Percentiles rank a stretch among this genome's conserved stretches.
These are phyloP conservation scores for Sambucus nigra DNA, from an alignment of 129 eudicot genomes.

Conservation along the genomic window DNA sequence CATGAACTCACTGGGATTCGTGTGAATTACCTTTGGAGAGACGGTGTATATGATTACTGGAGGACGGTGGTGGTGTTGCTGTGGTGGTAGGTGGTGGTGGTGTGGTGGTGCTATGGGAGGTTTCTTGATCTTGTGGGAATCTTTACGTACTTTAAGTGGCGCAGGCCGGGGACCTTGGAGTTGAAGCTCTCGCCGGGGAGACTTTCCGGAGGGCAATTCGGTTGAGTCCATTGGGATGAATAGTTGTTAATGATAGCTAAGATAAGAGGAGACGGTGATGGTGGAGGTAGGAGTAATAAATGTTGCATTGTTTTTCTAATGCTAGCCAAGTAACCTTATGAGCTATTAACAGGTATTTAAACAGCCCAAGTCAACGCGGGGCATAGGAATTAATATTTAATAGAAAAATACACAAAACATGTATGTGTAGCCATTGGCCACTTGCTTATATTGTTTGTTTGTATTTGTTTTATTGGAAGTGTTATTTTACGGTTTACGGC, in stretches of 20 bases:
- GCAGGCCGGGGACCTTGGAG: constrained; percentile 93
- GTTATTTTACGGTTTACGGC: neutral
- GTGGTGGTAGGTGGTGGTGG: constrained; percentile 2
- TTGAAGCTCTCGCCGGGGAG: constrained; percentile 70
- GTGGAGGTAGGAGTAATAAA: constrained; percentile 3
- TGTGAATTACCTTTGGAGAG: constrained; percentile 70
- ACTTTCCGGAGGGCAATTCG: constrained; percentile 31
- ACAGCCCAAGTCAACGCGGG: constrained; percentile 51
- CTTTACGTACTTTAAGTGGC: constrained; percentile 79
- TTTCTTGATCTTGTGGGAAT: constrained; percentile 76
- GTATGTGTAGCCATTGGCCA: neutral
- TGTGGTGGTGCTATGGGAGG: constrained; percentile 50
- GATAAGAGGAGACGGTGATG: too few relatives aligned
- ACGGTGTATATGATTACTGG: constrained; percentile 83
- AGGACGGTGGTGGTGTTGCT: constrained; percentile 29
- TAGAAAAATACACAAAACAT: too few relatives aligned
- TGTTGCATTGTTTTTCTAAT: constrained; percentile 13
- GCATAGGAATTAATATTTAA: neutral
- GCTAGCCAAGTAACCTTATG: neutral
- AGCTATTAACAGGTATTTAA: neutral
- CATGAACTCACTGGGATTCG: constrained; percentile 72
- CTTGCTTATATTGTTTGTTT: neutral
- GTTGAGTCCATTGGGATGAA: constrained; percentile 31
- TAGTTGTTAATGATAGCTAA: neutral
- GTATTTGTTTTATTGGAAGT: too few relatives aligned